Evolutionary conservation across 1,139 yeast species (phyloP), one percentile per base, ranked within the genome.

Genomic region (Hansenula sp.): DNA sequence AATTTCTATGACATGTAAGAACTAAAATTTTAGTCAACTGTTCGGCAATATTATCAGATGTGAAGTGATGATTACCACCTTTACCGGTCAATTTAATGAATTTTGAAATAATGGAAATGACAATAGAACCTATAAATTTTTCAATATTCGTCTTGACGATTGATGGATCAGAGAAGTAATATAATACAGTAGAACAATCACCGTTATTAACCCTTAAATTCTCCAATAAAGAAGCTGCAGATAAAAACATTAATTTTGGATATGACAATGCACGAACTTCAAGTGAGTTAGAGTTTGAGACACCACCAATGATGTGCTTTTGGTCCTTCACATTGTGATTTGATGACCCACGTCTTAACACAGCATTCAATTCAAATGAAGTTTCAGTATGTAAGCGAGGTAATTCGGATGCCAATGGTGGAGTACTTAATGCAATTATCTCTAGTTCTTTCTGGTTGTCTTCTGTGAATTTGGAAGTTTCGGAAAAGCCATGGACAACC

Each of bases 371-470:
- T 57, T 94, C 98, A 52, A 93, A 74, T 4, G 96, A 89, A 25
- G 96, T 87, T 61, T 93, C 99, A 19, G 93, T 84, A 58, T 91
- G 81, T 60, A 85, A 85, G 70, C 95, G 82, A 2, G 95, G 84
- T 17, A 77, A 70, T 55, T 89, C 96, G 3, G 96, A 85, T 0
- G 96, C 97, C 47, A 94, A 75, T 0, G 98, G 95, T 5, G 99
- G 99, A 5, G 97, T 77, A 57, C 78, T 85, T 57, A 84, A 79
- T 0, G 99, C 98, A 56, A 94, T 86, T 46, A 81, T 71, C 56
- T 77, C 74, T 43, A 94, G 71, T 32, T 77, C 79, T 0, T 50
- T 49, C 44, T 66, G 60, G 56, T 77, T 74, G 11, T 67, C 65
- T 44, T 70, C 66, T 11, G 82, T 76, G 56, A 81, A 69, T 13